Evolutionary conservation across 345 rosid species (phyloP).

Genomic region (Populus ilicifolia): DNA sequence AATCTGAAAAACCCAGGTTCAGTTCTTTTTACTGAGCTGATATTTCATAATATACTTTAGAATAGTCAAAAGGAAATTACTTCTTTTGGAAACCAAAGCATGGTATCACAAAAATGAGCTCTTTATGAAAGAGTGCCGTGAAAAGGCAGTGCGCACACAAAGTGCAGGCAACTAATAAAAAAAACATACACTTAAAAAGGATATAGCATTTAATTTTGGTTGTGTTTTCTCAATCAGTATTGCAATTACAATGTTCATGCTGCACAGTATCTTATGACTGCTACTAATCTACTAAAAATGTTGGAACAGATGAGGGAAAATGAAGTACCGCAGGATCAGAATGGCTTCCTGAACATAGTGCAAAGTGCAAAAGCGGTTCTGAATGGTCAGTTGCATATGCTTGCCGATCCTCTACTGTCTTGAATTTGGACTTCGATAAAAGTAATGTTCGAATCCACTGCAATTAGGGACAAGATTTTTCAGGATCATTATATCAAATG

Average conservation of each 20-base stretch:
- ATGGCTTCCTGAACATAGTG: constrained; percentile 87
- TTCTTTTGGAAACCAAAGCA: neutral
- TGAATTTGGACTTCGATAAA: constrained; percentile 66
- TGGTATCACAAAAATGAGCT: neutral
- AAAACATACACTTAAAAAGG: neutral
- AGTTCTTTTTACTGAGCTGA: neutral
- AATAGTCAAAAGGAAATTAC: neutral
- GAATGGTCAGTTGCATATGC: constrained; percentile 59
- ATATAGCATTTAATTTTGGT: neutral
- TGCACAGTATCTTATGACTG: neutral
- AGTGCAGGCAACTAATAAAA: neutral
- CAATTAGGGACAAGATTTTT: constrained; percentile 25
- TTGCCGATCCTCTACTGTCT: constrained; percentile 62
- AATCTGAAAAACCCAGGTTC: neutral
- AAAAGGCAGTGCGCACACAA: neutral
- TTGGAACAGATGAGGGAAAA: constrained; percentile 1
- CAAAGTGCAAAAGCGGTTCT: constrained; percentile 76
- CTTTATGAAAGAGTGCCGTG: neutral
- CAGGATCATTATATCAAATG: constrained; percentile 1
- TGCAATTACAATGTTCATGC: neutral
- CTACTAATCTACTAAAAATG: neutral
- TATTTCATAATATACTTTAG: neutral
- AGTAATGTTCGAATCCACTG: constrained; percentile 83
- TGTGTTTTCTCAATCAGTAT: neutral
- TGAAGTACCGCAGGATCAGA: constrained; percentile 89